phyloP scores from a whole-genome alignment of 148 eudicot genomes.

The Chenopodium berlandieri region DNA sequence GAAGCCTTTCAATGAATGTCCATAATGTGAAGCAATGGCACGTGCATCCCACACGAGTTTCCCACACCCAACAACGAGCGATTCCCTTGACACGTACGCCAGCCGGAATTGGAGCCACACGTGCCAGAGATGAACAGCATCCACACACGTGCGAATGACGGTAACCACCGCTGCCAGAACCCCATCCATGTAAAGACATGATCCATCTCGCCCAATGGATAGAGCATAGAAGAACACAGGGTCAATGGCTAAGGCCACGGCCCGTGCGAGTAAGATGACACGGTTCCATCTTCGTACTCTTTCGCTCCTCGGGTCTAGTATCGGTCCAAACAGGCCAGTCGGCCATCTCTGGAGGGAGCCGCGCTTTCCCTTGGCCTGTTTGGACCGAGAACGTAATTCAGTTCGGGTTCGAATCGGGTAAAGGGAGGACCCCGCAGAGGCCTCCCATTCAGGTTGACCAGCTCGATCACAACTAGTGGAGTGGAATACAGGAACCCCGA shows the following conservation, averaged over 20 bases:
- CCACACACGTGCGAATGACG: constrained; percentile 57
- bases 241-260: constrained; percentile 73
- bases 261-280: constrained; percentile 65
- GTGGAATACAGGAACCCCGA: constrained; percentile 84
- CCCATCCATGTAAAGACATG: constrained; percentile 79
- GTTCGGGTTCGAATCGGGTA: constrained; percentile 44
- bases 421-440: constrained; percentile 79
- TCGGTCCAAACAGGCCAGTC: constrained; percentile 33
- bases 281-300: constrained; percentile 72
- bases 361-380: background rate
- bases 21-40: constrained; percentile 68
- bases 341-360: background rate
- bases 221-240: constrained; percentile 88
- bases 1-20: constrained; percentile 64
- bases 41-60: constrained; percentile 95
- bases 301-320: constrained; percentile 75
- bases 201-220: constrained; percentile 63
- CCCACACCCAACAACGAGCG: constrained; percentile 95
- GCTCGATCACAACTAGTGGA: constrained; percentile 89
- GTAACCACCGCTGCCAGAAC: constrained; percentile 57
- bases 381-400: background rate
- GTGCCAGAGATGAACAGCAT: constrained; percentile 70
- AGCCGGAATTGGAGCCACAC: constrained; percentile 86
- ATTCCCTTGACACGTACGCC: constrained; percentile 87
- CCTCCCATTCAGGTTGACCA: constrained; percentile 82